Evolutionary conservation across 768 basidiomycete genomes (phyloP).

Genomic region (Podaxis mareebaensis): DNA sequence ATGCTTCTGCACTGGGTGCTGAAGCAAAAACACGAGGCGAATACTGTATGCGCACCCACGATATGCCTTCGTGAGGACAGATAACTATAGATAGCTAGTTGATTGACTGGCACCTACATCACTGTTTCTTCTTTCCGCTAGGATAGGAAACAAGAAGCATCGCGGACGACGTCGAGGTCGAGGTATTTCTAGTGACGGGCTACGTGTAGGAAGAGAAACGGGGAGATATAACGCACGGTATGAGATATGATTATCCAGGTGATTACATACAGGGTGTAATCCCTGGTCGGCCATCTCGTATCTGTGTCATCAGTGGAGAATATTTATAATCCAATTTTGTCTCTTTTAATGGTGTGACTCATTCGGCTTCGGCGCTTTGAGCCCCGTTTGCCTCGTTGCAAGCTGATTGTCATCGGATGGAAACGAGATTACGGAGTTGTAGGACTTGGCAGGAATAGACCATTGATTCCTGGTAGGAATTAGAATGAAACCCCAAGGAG

Average conservation of each 20-base stretch:
- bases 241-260: not conserved
- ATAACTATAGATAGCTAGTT: not conserved
- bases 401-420: not conserved
- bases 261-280: not conserved
- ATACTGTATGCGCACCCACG: not conserved
- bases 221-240: not conserved
- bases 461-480: not conserved
- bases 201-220: not conserved
- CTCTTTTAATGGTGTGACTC: not conserved
- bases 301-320: slow-evolving; percentile 6
- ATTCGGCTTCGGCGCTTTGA: not conserved
- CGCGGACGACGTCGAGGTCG: not conserved
- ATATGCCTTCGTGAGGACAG: not conserved
- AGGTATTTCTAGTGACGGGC: not conserved
- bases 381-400: slow-evolving; percentile 6
- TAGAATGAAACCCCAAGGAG: not conserved
- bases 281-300: not conserved
- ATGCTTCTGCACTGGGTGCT: not conserved
- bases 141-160: slow-evolving; percentile 12
- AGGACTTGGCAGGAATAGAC: not conserved
- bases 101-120: not conserved
- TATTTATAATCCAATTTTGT: not conserved
- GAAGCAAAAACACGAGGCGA: not conserved
- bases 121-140: slow-evolving; percentile 1
- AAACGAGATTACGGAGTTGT: not conserved